Percentiles rank a stretch among this genome's conserved stretches.
These are phyloP conservation scores for Saccharomycopsis selenospora DNA, from an alignment of 805 yeast species.

Conservation along the genomic window DNA sequence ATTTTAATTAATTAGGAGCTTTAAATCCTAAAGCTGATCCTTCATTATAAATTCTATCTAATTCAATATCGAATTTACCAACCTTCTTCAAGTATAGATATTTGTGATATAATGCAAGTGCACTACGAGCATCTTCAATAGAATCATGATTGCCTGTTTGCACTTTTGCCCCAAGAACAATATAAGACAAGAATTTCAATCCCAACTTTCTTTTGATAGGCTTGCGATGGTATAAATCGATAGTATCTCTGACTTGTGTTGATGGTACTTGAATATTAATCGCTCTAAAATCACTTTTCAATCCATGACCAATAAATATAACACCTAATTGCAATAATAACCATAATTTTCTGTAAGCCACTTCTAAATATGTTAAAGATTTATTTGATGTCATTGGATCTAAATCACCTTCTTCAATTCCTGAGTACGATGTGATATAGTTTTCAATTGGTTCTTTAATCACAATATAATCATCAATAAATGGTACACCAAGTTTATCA, in stretches of 20 bases:
- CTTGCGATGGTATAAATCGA: slow-evolving; percentile 66
- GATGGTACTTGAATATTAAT: slow-evolving; percentile 87
- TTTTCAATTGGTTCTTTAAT: slow-evolving; percentile 68
- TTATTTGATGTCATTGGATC: slow-evolving; percentile 59
- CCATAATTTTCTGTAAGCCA: slow-evolving; percentile 88
- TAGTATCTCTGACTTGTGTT: slow-evolving; percentile 83
- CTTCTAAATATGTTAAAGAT: slow-evolving; percentile 69
- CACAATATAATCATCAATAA: slow-evolving; percentile 87
- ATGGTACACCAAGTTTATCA: slow-evolving; percentile 60
- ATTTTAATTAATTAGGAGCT: slow-evolving; percentile 38
- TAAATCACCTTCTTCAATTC: slow-evolving; percentile 89
- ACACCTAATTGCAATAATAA: slow-evolving; percentile 80
- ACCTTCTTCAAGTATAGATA: slow-evolving; percentile 53
- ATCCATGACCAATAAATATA: slow-evolving; percentile 91
- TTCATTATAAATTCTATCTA: slow-evolving; percentile 63
- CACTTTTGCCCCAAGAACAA: slow-evolving; percentile 62
- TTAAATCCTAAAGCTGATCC: slow-evolving; percentile 52
- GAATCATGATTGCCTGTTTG: slow-evolving; percentile 96
- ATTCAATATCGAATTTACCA: slow-evolving; percentile 53
- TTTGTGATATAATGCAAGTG: slow-evolving; percentile 66
- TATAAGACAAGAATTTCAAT: slow-evolving; percentile 79
- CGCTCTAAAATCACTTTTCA: slow-evolving; percentile 84
- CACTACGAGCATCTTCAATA: slow-evolving; percentile 90
- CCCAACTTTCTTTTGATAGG: slow-evolving; percentile 73
- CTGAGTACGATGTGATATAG: slow-evolving; percentile 84